Conservation (phyloP, 306 rosid species). For the Ammopiptanthus mongolicus region DNA sequence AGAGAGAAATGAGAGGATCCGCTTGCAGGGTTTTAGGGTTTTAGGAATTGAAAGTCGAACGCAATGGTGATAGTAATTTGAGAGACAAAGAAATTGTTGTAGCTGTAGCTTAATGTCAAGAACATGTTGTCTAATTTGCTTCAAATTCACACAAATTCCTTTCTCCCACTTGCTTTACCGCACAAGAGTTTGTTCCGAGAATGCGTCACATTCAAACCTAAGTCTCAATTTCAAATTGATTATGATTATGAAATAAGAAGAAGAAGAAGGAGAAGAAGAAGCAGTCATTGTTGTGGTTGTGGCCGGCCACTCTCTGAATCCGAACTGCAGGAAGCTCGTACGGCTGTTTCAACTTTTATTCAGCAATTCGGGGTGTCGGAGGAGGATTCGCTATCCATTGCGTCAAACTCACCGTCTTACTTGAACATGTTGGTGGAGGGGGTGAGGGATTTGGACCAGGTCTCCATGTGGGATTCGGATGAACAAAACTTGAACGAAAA, state of each 20-base stretch:
- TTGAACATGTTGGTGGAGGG: conserved; percentile 62
- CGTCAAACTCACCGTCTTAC: conserved; percentile 49
- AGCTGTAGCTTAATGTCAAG: too few species aligned
- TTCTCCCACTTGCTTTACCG: not conserved
- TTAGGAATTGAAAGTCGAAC: too few species aligned
- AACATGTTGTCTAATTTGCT: conserved; percentile 1
- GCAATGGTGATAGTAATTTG: too few species aligned
- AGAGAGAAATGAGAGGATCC: too few species aligned
- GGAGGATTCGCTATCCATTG: conserved; percentile 46
- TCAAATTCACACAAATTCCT: conserved; percentile 6
- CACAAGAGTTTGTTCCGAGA: not conserved
- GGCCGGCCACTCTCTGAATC: not conserved
- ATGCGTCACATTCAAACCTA: not conserved
- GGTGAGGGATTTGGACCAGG: conserved; percentile 72
- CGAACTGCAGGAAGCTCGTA: conserved; percentile 39
- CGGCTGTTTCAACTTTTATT: conserved; percentile 49
- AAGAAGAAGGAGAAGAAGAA: not conserved
- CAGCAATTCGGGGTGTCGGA: conserved; percentile 46
- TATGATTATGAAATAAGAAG: not conserved
- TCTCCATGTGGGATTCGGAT: conserved; percentile 32
- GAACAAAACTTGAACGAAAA: conserved; percentile 44
- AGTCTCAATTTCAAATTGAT: not conserved
- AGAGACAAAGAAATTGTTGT: too few species aligned
- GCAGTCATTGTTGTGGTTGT: not conserved
- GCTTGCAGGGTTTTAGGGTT: too few species aligned